These are phyloP conservation scores for Brettanomyces nanus DNA, from an alignment of 805 yeast genomes.

Conservation along the genomic window DNA sequence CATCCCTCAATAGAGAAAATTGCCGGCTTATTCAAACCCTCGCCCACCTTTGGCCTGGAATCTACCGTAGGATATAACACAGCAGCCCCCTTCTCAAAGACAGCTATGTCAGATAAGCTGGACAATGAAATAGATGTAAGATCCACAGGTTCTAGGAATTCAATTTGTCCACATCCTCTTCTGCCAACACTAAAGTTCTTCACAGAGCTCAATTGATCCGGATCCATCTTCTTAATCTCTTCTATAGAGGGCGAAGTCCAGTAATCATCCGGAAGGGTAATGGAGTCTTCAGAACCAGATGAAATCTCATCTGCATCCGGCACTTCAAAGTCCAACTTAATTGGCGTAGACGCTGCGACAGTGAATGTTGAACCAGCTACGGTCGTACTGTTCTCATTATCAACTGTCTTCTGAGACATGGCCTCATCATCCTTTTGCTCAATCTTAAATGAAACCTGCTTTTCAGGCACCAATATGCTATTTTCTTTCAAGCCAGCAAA, in stretches of 20 bases:
- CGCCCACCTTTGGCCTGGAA: constrained; percentile 56
- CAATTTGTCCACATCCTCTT: constrained; percentile 65
- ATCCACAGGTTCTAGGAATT: constrained; percentile 78
- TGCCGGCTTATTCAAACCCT: constrained; percentile 76
- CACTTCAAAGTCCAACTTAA: constrained; percentile 2
- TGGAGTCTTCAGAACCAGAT: too few species aligned
- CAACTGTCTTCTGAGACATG: background rate
- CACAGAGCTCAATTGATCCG: constrained; percentile 58
- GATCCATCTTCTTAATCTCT: constrained; percentile 48
- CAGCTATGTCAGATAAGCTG: constrained; percentile 58
- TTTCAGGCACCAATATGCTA: constrained; percentile 17
- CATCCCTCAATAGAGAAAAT: constrained; percentile 69
- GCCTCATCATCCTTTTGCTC: constrained; percentile 4
- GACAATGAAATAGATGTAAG: constrained; percentile 58
- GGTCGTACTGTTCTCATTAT: background rate
- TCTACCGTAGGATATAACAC: constrained; percentile 65
- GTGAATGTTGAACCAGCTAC: background rate
- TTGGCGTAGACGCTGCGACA: background rate
- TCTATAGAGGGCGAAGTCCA: constrained; percentile 78
- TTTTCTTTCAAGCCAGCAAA: constrained; percentile 17
- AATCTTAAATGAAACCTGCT: constrained; percentile 27
- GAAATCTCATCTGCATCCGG: background rate
- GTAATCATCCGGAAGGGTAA: constrained; percentile 56
- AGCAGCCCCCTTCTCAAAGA: constrained; percentile 52
- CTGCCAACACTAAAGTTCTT: constrained; percentile 70